Conservation (phyloP, 2,329 filamentous ascomycete genomes). For the Aphanoascus verrucosus region DNA sequence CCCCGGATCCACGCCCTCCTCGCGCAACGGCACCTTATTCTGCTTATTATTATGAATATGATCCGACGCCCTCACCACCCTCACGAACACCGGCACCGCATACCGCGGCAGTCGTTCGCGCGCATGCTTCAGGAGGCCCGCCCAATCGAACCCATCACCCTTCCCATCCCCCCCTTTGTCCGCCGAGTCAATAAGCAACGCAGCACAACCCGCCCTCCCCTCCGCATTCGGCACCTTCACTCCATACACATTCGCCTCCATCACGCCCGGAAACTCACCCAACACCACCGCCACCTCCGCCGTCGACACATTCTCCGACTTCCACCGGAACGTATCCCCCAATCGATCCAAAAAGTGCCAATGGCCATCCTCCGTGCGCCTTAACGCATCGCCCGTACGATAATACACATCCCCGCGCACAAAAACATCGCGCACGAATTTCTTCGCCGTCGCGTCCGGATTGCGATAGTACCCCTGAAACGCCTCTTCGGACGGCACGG, state of each 20-base stretch:
- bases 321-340: conserved; percentile 67
- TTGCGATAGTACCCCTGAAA: conserved; percentile 65
- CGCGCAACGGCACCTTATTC: conserved; percentile 60
- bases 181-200: conserved; percentile 44
- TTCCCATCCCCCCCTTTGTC: too few relatives aligned
- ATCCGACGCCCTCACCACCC: conserved; percentile 46
- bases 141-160: conserved; percentile 47
- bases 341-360: conserved; percentile 62
- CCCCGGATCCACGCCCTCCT: conserved; percentile 53
- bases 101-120: conserved; percentile 56
- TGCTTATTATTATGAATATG: conserved; percentile 62
- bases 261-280: conserved; percentile 47
- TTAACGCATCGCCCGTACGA: conserved; percentile 56
- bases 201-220: conserved; percentile 56
- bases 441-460: conserved; percentile 54
- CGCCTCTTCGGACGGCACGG: conserved; percentile 44
- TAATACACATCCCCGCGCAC: conserved; percentile 58
- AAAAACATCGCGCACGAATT: conserved; percentile 55
- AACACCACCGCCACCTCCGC: conserved; percentile 57
- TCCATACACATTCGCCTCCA: conserved; percentile 61
- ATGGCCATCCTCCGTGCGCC: conserved; percentile 50
- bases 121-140: conserved; percentile 48
- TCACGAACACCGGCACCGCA: conserved; percentile 63
- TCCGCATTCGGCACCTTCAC: conserved; percentile 56
- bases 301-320: conserved; percentile 58